phyloP scores from a whole-genome alignment of 164 flowering plant species.

The Aristolochia californica region DNA sequence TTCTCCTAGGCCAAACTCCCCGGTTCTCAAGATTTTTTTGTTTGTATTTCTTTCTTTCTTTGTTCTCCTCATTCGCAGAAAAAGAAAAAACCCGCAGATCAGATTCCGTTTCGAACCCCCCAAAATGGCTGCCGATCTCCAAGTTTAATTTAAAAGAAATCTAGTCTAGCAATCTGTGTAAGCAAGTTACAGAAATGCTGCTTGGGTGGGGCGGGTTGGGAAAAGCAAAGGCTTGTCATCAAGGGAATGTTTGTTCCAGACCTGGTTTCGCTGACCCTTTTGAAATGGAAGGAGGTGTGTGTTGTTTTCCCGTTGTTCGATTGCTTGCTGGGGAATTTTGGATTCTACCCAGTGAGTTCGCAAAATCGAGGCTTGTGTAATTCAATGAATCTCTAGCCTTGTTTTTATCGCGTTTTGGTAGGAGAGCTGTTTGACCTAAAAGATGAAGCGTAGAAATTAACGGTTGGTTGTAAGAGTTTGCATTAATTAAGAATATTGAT shows the following conservation, averaged over 20 bases:
- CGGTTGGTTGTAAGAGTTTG: too few relatives aligned
- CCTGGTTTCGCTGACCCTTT: slow-evolving; percentile 21
- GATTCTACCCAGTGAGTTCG: neutral
- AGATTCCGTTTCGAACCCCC: slow-evolving; percentile 22
- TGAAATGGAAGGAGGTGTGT: slow-evolving; percentile 5
- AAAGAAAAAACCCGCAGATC: slow-evolving; percentile 1
- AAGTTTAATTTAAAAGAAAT: neutral
- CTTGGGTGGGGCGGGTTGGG: slow-evolving; percentile 21
- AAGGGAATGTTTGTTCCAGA: slow-evolving; percentile 65
- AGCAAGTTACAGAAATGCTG: neutral
- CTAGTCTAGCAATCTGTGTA: neutral
- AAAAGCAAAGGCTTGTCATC: slow-evolving; percentile 75
- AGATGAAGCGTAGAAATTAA: too few relatives aligned
- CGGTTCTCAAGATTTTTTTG: slow-evolving; percentile 32
- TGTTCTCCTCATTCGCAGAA: neutral
- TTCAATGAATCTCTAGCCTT: neutral
- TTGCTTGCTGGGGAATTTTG: neutral
- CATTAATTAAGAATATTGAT: too few relatives aligned
- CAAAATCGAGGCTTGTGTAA: neutral
- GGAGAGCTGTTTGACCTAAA: too few relatives aligned
- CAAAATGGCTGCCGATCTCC: neutral
- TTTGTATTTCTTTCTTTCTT: too few relatives aligned
- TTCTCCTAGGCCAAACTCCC: slow-evolving; percentile 24
- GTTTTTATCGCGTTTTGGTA: too few relatives aligned
- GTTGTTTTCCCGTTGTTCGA: slow-evolving; percentile 1